Evolutionary conservation across 2,329 filamentous ascomycete species (phyloP).

Genomic region (Hymenoscyphus scutula): DNA sequence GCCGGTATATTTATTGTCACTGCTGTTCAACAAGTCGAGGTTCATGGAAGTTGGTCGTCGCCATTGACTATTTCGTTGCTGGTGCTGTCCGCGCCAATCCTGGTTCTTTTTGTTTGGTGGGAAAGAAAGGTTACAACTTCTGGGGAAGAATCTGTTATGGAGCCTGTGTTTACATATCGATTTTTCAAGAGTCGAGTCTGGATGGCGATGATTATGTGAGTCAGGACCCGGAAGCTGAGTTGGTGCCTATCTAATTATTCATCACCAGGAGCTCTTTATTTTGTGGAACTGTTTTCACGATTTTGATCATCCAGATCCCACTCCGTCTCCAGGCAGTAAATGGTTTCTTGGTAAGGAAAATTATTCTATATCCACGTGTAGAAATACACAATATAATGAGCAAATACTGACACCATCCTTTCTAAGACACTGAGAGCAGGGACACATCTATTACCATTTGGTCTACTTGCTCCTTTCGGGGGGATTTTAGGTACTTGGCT

Average conservation of each 20-base stretch:
- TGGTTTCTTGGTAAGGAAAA: background rate
- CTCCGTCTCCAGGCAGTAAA: background rate
- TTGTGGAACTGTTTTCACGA: background rate
- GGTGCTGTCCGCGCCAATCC: background rate
- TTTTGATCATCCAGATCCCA: background rate
- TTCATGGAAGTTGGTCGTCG: background rate
- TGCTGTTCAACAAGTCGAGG: background rate
- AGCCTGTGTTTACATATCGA: slow-evolving; percentile 4
- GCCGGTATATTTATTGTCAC: background rate
- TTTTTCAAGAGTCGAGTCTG: background rate
- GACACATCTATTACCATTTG: background rate
- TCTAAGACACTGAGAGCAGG: background rate
- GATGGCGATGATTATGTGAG: slow-evolving; percentile 3
- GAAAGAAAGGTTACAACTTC: background rate
- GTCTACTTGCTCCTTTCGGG: background rate
- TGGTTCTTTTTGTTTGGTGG: background rate
- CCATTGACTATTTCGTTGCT: background rate
- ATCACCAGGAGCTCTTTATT: background rate
- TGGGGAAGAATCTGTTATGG: background rate
- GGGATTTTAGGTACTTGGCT: background rate
- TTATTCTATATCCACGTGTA: background rate
- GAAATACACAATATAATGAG: too few species aligned
- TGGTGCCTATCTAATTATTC: background rate
- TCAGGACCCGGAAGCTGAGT: background rate
- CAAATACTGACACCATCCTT: background rate